Evolutionary conservation across 352 stramenopile genomes (phyloP), one percentile per base, ranked within the genome.

Genomic region (Phytopythium ostracodes): DNA sequence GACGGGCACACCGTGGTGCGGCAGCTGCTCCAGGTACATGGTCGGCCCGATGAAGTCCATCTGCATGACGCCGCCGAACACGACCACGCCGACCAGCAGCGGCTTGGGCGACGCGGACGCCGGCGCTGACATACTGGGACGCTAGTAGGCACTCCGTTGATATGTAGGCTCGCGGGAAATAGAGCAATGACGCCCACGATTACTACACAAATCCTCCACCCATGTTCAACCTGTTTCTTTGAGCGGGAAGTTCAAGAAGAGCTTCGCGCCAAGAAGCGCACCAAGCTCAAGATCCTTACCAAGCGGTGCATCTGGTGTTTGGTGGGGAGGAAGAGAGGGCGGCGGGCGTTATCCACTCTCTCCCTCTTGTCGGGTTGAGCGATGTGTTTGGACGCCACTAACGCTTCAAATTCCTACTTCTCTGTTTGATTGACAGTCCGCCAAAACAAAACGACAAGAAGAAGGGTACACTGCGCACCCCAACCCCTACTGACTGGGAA

Each of bases 251-350:
- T 25, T 49, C 43, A 49, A 49, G 4, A 33, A 33, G 29, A 33
- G 29, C 29, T 33, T 7, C 29, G n/a, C 29, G 29, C 29, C 29
- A 33, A 33, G 46, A 84, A 85, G 71, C 76, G 71, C 62, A 80
- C 69, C n/a, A 92, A 92, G 68, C 83, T 92, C 65, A 92, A 92
- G 66, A 87, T 88, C 64, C 80, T 80, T 22, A 90, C 79, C 54
- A 92, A 92, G 64, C 73, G 83, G 74, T 83, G 46, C 51, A 17
- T 56, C 12, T 24, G 27, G 5, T 14, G 49, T 15, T 1, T 15
- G 27, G n/a, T 29, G 46, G 0, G 44, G 7, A 20, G 44, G n/a
- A 0, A 20, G 4, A 6, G 40, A 1, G 6, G 40, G 29, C 29
- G 29, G n/a, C n/a, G n/a, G n/a, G 2, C 36, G 12, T 44, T n/a